phyloP scores from a whole-genome alignment of 2,329 filamentous ascomycete species.

The Colletotrichum siamense region DNA sequence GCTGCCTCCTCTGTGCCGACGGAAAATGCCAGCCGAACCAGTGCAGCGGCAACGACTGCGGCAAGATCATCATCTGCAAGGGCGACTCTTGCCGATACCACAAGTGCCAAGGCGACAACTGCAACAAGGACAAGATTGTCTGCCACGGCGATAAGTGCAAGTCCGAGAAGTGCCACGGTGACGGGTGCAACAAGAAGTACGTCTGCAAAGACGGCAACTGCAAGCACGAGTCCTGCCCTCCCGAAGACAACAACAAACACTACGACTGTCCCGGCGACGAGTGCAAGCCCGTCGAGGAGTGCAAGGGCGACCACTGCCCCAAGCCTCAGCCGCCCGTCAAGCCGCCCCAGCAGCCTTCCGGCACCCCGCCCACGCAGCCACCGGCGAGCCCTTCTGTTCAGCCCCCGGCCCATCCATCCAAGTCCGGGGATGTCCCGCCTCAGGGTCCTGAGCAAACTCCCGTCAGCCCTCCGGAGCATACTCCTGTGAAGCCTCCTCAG shows the following conservation, averaged over 20 bases:
- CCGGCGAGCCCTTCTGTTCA: not conserved
- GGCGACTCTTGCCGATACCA: not conserved
- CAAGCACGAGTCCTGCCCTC: conserved; percentile 26
- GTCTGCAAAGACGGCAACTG: conserved; percentile 27
- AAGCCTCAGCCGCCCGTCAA: conserved; percentile 23
- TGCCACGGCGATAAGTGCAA: conserved; percentile 26
- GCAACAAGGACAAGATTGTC: conserved; percentile 3
- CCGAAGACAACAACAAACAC: conserved; percentile 30
- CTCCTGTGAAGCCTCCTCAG: not conserved
- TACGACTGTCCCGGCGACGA: conserved; percentile 37
- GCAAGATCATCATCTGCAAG: conserved; percentile 4
- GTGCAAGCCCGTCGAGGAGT: conserved; percentile 33
- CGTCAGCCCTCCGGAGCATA: not conserved
- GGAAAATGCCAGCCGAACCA: conserved; percentile 17
- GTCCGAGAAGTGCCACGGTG: conserved; percentile 34
- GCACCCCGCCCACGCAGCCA: not conserved
- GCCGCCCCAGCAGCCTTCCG: not conserved
- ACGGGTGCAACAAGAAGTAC: conserved; percentile 29
- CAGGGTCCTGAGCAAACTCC: not conserved
- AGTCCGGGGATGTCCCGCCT: not conserved
- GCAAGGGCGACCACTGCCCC: conserved; percentile 32
- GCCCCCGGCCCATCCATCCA: not conserved
- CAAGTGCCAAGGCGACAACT: conserved; percentile 7
- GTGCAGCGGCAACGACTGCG: conserved; percentile 19
- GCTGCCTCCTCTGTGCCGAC: conserved; percentile 30